phyloP scores from a whole-genome alignment of 2,329 filamentous ascomycete genomes.

The Cladosporium phlei region DNA sequence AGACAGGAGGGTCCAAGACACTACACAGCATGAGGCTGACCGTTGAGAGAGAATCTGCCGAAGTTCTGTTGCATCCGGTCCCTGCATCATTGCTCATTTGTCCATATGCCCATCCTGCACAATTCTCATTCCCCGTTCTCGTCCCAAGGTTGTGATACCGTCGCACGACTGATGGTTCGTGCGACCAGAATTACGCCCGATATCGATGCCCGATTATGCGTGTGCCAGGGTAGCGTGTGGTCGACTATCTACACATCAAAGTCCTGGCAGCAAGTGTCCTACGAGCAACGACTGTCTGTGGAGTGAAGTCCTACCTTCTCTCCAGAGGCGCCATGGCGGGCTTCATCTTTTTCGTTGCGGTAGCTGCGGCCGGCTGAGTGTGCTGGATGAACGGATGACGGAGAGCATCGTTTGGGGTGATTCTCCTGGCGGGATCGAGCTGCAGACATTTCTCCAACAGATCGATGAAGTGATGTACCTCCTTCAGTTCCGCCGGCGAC shows the following conservation, averaged over 20 bases:
- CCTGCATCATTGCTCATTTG: not conserved
- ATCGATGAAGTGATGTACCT: constrained; percentile 79
- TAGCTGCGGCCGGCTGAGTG: not conserved
- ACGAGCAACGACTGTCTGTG: not conserved
- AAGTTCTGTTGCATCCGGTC: not conserved
- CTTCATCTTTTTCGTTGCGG: constrained; percentile 15
- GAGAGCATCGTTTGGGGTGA: constrained; percentile 79
- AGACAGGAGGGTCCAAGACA: constrained; percentile 4
- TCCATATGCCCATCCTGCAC: not conserved
- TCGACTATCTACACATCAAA: too few species aligned
- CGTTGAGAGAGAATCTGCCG: constrained; percentile 1
- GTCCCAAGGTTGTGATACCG: not conserved
- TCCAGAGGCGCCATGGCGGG: constrained; percentile 19
- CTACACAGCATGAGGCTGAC: not conserved
- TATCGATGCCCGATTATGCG: too few species aligned
- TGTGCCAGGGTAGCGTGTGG: too few species aligned
- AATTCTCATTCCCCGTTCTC: not conserved
- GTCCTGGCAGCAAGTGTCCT: too few species aligned
- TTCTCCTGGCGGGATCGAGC: constrained; percentile 87
- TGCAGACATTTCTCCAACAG: constrained; percentile 82
- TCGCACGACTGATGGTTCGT: too few species aligned
- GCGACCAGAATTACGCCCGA: too few species aligned
- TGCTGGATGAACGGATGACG: constrained; percentile 75
- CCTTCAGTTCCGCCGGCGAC: constrained; percentile 67
- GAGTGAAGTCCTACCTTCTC: constrained; percentile 15